These are phyloP conservation scores for Pelargonium exstipulatum DNA, from an alignment of 441 rosid species.

Conservation along the genomic window DNA sequence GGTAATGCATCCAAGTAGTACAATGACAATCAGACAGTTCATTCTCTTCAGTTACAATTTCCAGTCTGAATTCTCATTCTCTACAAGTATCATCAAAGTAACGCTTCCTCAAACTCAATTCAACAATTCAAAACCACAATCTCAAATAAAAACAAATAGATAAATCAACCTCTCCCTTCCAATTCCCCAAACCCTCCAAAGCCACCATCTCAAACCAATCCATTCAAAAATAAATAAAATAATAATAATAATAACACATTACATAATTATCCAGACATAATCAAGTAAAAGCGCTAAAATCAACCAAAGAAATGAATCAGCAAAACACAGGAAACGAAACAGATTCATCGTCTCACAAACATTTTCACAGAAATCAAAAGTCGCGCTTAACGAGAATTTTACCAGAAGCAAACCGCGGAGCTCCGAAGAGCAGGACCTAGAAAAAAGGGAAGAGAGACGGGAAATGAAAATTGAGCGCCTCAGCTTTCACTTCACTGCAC, in stretches of 20 bases:
- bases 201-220: background rate
- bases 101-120: too few species aligned
- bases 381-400: background rate
- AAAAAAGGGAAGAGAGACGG: background rate
- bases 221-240: background rate
- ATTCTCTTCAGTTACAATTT: background rate
- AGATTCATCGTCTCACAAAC: too few species aligned
- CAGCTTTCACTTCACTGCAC: background rate
- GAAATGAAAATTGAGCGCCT: background rate
- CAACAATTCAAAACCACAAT: too few species aligned
- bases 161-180: background rate
- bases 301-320: background rate
- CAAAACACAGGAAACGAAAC: too few species aligned
- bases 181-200: background rate
- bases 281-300: too few species aligned
- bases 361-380: background rate
- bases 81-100: background rate
- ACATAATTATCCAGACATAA: too few species aligned
- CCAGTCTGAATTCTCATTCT: background rate
- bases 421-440: background rate
- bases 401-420: background rate
- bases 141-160: too few species aligned
- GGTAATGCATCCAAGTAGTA: background rate
- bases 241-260: background rate
- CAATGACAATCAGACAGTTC: background rate